These are phyloP conservation scores for Streptanthus diversifolius DNA, from an alignment of 345 rosid genomes.

Conservation along the genomic window DNA sequence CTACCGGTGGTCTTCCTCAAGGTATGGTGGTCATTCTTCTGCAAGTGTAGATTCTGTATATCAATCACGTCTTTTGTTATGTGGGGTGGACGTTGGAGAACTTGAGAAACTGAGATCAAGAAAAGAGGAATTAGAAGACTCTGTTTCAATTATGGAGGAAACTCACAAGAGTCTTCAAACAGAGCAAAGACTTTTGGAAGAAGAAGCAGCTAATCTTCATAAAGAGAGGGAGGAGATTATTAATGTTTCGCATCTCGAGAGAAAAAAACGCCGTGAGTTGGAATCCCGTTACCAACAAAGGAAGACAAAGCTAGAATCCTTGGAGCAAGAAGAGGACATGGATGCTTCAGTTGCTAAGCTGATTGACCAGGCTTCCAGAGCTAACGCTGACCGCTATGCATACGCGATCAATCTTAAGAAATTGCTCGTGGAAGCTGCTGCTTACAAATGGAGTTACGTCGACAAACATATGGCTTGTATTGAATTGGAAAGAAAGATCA, in stretches of 20 bases:
- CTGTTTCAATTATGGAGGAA: conserved; percentile 44
- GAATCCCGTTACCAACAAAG: conserved; percentile 54
- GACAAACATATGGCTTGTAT: conserved; percentile 64
- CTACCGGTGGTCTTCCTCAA: conserved; percentile 78
- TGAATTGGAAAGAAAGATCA: conserved; percentile 78
- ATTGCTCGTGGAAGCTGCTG: conserved; percentile 57
- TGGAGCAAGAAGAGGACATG: conserved; percentile 65
- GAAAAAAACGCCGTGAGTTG: conserved; percentile 52
- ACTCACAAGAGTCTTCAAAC: conserved; percentile 40
- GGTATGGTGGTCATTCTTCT: conserved; percentile 80
- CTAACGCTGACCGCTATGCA: conserved; percentile 46
- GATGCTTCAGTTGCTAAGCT: conserved; percentile 58
- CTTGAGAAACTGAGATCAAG: conserved; percentile 57
- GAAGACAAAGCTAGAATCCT: conserved; percentile 53
- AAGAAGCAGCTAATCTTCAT: conserved; percentile 61
- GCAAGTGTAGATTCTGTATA: conserved; percentile 69
- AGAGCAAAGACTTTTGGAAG: conserved; percentile 65
- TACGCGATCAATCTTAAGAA: conserved; percentile 57
- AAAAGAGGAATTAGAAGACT: conserved; percentile 60
- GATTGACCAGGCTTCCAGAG: conserved; percentile 52
- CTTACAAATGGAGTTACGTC: conserved; percentile 52
- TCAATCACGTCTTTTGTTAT: conserved; percentile 66
- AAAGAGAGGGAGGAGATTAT: conserved; percentile 76
- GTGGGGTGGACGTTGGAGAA: conserved; percentile 73
- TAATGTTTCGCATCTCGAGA: conserved; percentile 37